Base-by-base conservation (phyloP, 2,329 filamentous ascomycete genomes). In the Cladosporium sp. region DNA sequence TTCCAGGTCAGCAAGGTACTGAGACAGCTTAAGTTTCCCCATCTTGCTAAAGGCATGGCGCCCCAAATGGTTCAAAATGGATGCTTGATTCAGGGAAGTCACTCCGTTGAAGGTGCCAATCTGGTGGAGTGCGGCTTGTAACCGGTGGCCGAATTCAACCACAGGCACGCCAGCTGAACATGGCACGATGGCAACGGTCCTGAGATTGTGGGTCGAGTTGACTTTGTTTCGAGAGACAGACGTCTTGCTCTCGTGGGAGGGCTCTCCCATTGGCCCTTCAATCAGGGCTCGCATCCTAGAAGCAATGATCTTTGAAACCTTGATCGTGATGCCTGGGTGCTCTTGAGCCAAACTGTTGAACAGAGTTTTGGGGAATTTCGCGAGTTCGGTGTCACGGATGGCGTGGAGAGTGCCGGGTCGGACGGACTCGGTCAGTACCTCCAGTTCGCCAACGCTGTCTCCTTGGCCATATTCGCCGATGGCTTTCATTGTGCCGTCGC, bases 301-400 rank as follows among this genome's bases (percentile, higher is more conserved):
- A 0, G 93, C 93, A 63, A 98, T 96, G 61, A 98, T 93, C 70
- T 97, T 98, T 1, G 93, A 97, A 28, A 98, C 95, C 70, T 97
- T 96, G 69, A 98, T 97, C 0, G 93, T 97, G 64, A 98, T 98
- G 41, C 90, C 95, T 4, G 93, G 93, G 65, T 98, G 93, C 65
- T 98, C 93, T 66, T 95, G 86, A 0, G 93, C 93, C 49, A 98
- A 80, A 65, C 93, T 98, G 75, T 98, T 98, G 77, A 98, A 98
- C 1, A 98, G 74, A 0, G 89, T 95, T 54, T 92, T 87, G 1
- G 93, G 93, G 55, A 98, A 95, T 63, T 95, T 97, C 54, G 95
- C 92, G 28, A 98, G 74, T 67, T 98, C 93, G 0, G 93, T 97
- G 59, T 97, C 93, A 53, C 93, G 87, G 61, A 98, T 98, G 4